Evolutionary conservation across 108 stramenopile species (phyloP).

Genomic region (Skeletonema menzelii): DNA sequence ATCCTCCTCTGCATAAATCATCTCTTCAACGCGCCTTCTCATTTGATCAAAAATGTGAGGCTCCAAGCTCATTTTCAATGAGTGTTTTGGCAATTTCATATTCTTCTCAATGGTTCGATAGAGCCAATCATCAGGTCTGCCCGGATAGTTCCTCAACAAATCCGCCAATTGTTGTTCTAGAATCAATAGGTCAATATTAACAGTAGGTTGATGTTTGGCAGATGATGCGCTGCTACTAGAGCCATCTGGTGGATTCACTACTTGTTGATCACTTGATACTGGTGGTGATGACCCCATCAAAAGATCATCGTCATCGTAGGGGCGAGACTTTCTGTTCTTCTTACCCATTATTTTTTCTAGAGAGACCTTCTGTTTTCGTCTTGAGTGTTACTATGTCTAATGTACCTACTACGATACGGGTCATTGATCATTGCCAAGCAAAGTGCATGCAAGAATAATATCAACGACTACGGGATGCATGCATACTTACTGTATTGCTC

Average conservation of each 20-base stretch:
- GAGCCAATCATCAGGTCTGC: slow-evolving; percentile 1
- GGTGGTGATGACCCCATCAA: background rate
- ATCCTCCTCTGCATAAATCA: background rate
- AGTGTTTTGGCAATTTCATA: slow-evolving; percentile 4
- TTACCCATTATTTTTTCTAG: background rate
- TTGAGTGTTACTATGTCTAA: too few relatives aligned
- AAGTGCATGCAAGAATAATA: too few relatives aligned
- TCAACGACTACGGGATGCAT: too few relatives aligned
- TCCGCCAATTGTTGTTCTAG: background rate
- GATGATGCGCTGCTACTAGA: background rate
- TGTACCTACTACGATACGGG: too few relatives aligned
- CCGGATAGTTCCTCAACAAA: background rate
- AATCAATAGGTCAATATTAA: background rate
- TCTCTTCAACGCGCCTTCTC: slow-evolving; percentile 1
- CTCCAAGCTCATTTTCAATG: background rate
- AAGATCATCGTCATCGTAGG: slow-evolving; percentile 3
- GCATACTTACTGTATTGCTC: too few relatives aligned
- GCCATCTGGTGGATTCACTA: background rate
- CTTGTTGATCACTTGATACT: background rate
- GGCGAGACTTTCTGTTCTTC: slow-evolving; percentile 4
- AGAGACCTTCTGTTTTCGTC: too few relatives aligned
- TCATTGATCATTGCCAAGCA: too few relatives aligned
- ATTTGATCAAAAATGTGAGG: slow-evolving; percentile 2
- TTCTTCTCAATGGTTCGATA: slow-evolving; percentile 2
- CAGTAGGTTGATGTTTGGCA: background rate